phyloP scores from a whole-genome alignment of 2,329 filamentous ascomycete genomes.

The Sporothrix mexicana region DNA sequence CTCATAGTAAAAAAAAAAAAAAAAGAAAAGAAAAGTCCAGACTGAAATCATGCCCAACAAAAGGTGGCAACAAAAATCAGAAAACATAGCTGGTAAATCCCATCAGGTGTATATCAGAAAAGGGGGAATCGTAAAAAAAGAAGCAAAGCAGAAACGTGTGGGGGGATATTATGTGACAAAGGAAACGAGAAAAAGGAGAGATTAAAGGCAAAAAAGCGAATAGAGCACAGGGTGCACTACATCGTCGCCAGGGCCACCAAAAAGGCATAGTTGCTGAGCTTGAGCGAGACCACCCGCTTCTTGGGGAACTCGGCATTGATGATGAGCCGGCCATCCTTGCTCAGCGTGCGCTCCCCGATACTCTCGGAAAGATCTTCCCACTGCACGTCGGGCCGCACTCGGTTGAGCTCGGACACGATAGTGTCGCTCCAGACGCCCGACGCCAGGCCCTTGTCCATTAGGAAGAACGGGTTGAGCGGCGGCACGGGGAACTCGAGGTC shows the following conservation, averaged over 20 bases:
- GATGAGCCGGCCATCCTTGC: conserved; percentile 64
- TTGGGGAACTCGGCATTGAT: conserved; percentile 62
- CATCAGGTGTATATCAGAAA: not conserved
- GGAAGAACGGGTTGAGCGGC: conserved; percentile 74
- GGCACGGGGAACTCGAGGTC: conserved; percentile 75
- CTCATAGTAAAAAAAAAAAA: not conserved
- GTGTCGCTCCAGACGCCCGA: conserved; percentile 74
- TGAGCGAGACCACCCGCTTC: conserved; percentile 60
- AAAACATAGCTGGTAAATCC: not conserved
- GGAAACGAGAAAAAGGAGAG: not conserved
- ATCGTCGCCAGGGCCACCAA: conserved; percentile 45
- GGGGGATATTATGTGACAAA: conserved; percentile 22
- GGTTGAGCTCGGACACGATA: conserved; percentile 66
- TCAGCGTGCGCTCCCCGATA: conserved; percentile 64
- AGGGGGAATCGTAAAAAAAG: conserved; percentile 7
- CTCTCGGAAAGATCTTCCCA: conserved; percentile 69
- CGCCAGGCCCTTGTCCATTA: conserved; percentile 63
- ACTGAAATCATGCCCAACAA: not conserved
- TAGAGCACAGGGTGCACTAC: conserved; percentile 40
- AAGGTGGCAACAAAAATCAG: not conserved
- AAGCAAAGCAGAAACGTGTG: conserved; percentile 25
- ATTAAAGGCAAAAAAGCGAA: not conserved
- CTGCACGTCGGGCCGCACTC: conserved; percentile 61
- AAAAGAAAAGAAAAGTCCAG: no score
- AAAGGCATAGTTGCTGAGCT: conserved; percentile 62